These are phyloP conservation scores for Colletotrichum agaves DNA, from an alignment of 2,329 filamentous ascomycete genomes.

Conservation along the genomic window DNA sequence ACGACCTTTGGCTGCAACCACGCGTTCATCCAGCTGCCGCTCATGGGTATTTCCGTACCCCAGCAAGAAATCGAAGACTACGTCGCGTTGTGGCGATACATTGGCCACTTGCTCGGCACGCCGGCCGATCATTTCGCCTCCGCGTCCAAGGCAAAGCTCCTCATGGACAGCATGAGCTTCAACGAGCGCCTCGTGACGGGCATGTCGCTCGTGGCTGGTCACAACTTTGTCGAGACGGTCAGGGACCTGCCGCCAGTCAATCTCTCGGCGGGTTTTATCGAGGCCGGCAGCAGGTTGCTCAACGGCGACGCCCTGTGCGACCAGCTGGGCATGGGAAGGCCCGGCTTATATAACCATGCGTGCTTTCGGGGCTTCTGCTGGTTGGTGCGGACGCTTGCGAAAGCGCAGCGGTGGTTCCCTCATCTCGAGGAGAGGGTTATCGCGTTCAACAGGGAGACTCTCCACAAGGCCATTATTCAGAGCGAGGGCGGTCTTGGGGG, in stretches of 20 bases:
- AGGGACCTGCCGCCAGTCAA: constrained; percentile 49
- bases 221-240: constrained; percentile 53
- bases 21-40: constrained; percentile 70
- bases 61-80: constrained; percentile 70
- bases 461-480: constrained; percentile 45
- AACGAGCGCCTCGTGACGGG: constrained; percentile 48
- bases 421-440: constrained; percentile 42
- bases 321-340: constrained; percentile 46
- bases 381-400: constrained; percentile 44
- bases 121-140: constrained; percentile 43
- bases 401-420: constrained; percentile 40
- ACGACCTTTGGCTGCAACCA: constrained; percentile 70
- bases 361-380: constrained; percentile 48
- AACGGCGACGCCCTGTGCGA: constrained; percentile 52
- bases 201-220: constrained; percentile 48
- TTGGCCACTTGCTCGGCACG: constrained; percentile 46
- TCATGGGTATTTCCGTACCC: constrained; percentile 69
- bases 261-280: constrained; percentile 48
- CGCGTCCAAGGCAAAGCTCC: constrained; percentile 42
- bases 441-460: constrained; percentile 39
- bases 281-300: constrained; percentile 50
- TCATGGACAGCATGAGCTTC: constrained; percentile 48
- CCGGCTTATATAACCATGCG: constrained; percentile 43
- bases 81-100: constrained; percentile 63
- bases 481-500: constrained; percentile 42